Evolutionary conservation across 495 filamentous ascomycete species (phyloP).

Genomic region (Penicillium samsonianum): DNA sequence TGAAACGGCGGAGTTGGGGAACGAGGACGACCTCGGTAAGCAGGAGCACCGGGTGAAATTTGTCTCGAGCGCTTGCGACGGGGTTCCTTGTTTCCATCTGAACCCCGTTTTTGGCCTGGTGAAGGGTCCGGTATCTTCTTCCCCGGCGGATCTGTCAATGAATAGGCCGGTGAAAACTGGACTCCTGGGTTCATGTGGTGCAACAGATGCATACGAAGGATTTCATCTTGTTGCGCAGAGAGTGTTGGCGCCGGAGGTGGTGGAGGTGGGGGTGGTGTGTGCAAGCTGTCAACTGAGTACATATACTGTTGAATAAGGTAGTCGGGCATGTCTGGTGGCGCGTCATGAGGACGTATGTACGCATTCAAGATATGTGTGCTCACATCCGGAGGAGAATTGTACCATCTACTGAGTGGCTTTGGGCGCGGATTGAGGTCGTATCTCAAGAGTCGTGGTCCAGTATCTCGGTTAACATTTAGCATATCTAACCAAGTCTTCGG

Average conservation of each 20-base stretch:
- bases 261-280: neutral
- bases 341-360: slow-evolving; percentile 20
- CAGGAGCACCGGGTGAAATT: slow-evolving; percentile 9
- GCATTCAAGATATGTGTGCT: neutral
- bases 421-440: slow-evolving; percentile 17
- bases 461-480: slow-evolving; percentile 30
- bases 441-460: slow-evolving; percentile 39
- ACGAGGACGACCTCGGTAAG: neutral
- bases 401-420: slow-evolving; percentile 33
- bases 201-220: neutral
- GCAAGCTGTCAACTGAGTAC: slow-evolving; percentile 10
- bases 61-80: neutral
- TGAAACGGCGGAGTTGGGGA: neutral
- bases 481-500: slow-evolving; percentile 21
- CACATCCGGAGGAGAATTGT: slow-evolving; percentile 13
- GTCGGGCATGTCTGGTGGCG: slow-evolving; percentile 19
- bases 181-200: neutral
- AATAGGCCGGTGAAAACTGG: neutral
- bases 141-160: neutral
- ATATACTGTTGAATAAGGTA: slow-evolving; percentile 21
- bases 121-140: neutral
- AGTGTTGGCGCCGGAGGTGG: neutral
- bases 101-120: neutral
- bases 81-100: neutral
- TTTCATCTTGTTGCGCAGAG: neutral